Base-by-base conservation (phyloP, 805 yeast genomes). In the Nematodospora valgi region DNA sequence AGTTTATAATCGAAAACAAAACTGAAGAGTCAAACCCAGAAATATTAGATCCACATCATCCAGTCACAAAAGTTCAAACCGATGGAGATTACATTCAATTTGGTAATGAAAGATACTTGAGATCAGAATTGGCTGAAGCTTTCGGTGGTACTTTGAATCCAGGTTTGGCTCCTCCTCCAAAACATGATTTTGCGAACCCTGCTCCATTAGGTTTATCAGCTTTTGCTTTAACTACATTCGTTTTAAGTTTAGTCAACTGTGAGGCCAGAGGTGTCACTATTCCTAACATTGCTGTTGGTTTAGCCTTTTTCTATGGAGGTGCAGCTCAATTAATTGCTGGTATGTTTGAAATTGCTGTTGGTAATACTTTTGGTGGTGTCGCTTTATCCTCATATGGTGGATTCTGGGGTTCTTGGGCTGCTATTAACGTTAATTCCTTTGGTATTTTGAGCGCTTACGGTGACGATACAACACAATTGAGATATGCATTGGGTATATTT, bases 81-180 rank as follows among this genome's bases (percentile, higher is more conserved):
- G 82, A 79, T 47, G 78, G 78, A 27, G 82, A 82, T 30, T 80
- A 76, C 52, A 68, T 86, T 38, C 76, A 68, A 43, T 74, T 86
- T 45, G 96, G 95, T 4, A 72, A 78, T 48, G 79, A 82, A 43
- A 80, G 74, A 56, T 86, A 82, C 42, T 67, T 76, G 37, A 75
- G 71, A 47, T 56, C 68, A 34, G 89, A 83, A 33, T 65, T 83
- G 38, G 60, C 66, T 34, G 59, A 59, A 17, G 91, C 91, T 2
- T 83, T 83, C 45, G 96, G 95, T 58, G 96, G 96, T 80, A 71
- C 83, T 13, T 63, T 84, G 54, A 79, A 80, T 46, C 86, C 93
- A 16, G 91, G 72, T 38, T 58, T 63, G 44, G 46, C 67, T 13
- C 72, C 72, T 17, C 67, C 72, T 11, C 68, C 70, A 15, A 59